Evolutionary conservation across 1,139 yeast species (phyloP), one percentile per base, ranked within the genome.

Genomic region (Saccharomycopsis crataegensis): DNA sequence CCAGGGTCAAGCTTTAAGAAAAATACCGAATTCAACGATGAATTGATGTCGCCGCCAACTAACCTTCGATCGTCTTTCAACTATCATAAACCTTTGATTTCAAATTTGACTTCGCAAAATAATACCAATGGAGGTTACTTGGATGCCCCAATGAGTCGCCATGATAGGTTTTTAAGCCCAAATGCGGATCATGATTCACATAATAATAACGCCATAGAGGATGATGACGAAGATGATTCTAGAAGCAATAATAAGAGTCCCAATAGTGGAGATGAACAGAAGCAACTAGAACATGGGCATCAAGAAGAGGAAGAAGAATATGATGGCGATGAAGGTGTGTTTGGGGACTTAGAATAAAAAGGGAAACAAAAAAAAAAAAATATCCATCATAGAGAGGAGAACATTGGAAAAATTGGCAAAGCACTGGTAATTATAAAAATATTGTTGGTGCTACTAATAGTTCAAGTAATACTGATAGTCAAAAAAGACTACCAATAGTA

Each of bases 251-350:
- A n/a, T 11, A 34, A 45, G 14, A 12, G 17, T 33, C n/a, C 28
- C 9, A 11, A 32, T 11, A 28, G 16, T 32, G 17, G 31, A 7
- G 38, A 46, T 36, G 32, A 22, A 6, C 17, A n/a, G 11, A 17
- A 46, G 7, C 8, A 34, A 36, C n/a, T 9, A 4, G 11, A 43
- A 9, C 2, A 22, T 17, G 33, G 14, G 11, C n/a, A 8, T 2
- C 17, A 16, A 40, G 32, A 17, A 8, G 14, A 38, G 3, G 51
- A 43, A 28, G 53, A 54, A 28, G 54, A 45, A 43, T 49, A 56
- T 41, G 58, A 54, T 22, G 56, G 42, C 28, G 55, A 55, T 38
- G 55, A 54, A 38, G 58, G 55, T 11, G 57, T 53, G 2, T 54
- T 54, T 54, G 57, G 57, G 6, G 57, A 52, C 5, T 48, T 54